Evolutionary conservation across 208 protist genomes (phyloP), one percentile per base, ranked within the genome.

Genomic region (Crithidia expoeki): DNA sequence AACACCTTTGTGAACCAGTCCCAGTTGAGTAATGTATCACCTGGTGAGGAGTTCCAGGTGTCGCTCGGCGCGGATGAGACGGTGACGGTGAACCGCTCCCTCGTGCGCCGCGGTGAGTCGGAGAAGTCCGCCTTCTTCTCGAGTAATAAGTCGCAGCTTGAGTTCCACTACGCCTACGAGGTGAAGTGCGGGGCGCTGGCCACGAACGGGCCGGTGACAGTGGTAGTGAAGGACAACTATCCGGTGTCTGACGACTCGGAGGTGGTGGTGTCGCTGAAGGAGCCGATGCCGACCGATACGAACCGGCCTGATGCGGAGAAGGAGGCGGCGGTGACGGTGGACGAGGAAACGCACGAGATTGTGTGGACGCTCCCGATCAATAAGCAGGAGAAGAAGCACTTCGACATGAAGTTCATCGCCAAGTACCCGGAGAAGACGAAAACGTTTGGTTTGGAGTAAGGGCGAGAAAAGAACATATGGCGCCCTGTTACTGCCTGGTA

Each of bases 171-270:
- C 58, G 32, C 57, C 9, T 77, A 68, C 64, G 53, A 61, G 17
- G 64, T 68, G 2, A 60, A 77, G 57, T 77, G 72, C 49, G 57
- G 38, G 21, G 72, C 64, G 11, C 42, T 71, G 58, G 4, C 62
- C 17, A 75, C 44, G 21, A 42, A 63, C 11, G 34, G 28, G 12
- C 68, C 73, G 42, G 51, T 76, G 61, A 73, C 65, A 25, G 57
- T 89, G 49, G 70, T 89, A 49, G 84, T 89, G 69, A 66, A 64
- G 30, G 84, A 89, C 64, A 83, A 89, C 53, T 89, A 70, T 65
- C 84, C 84, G 4, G 60, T 86, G 10, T 76, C 80, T 10, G 68
- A 68, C n/a, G 60, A 83, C 55, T 60, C 75, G 40, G 72, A 83
- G 19, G 61, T 86, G 33, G 61, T 30, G 27, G 77, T 89, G 66